A percentile compares a stretch with the other conserved stretches of the same genome.
Conservation (phyloP, 2,329 filamentous ascomycete genomes). For the Pseudogymnoascus sp. region DNA sequence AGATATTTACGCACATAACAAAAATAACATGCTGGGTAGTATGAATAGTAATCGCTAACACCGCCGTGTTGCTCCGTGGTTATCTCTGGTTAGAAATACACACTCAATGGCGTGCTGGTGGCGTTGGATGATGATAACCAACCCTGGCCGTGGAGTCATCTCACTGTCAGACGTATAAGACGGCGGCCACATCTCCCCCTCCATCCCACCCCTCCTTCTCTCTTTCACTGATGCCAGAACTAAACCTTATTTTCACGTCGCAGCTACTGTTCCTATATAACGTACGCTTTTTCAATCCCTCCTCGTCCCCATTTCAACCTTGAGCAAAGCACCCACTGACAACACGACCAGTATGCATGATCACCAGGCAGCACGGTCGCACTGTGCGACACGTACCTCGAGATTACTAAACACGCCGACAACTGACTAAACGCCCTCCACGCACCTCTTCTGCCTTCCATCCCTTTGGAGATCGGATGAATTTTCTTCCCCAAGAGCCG, state of each 20-base stretch:
- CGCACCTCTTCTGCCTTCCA: constrained; percentile 3
- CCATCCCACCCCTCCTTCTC: not conserved
- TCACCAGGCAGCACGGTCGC: not conserved
- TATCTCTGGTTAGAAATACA: not conserved
- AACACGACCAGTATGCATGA: not conserved
- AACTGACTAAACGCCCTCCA: constrained; percentile 3
- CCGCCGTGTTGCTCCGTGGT: not conserved
- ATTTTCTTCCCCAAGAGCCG: not conserved
- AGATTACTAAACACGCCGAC: not conserved
- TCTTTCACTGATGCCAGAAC: not conserved
- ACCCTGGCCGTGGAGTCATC: not conserved
- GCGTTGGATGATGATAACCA: not conserved
- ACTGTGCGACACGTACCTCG: not conserved
- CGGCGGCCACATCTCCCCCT: not conserved
- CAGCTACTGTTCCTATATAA: not conserved
- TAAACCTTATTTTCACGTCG: not conserved
- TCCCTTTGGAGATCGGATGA: not conserved
- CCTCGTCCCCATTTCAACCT: not conserved
- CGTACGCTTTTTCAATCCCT: not conserved
- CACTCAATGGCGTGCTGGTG: not conserved
- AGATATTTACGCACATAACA: not conserved
- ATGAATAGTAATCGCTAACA: constrained; percentile 1
- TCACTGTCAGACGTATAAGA: not conserved
- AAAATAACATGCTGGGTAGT: not conserved
- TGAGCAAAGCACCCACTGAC: not conserved